Evolutionary conservation across 768 basidiomycete genomes (phyloP).

Genomic region (Hygrocybe coccinea): DNA sequence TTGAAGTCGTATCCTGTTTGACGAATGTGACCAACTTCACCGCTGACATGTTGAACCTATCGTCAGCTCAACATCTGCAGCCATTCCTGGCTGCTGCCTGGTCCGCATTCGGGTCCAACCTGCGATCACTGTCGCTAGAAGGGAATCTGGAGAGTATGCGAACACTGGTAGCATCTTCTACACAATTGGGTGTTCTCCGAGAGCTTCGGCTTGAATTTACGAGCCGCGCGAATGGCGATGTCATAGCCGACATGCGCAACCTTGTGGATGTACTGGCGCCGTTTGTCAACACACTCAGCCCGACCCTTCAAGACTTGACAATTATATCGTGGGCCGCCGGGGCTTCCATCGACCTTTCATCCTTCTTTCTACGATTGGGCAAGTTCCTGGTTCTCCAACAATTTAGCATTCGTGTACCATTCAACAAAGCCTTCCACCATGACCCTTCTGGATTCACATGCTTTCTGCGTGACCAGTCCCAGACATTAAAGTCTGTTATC

Average conservation of each 20-base stretch:
- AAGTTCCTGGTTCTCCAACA: slow-evolving; percentile 30
- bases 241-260: slow-evolving; percentile 18
- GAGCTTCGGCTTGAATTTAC: slow-evolving; percentile 39
- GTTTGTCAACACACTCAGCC: slow-evolving; percentile 35
- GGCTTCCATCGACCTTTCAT: slow-evolving; percentile 38
- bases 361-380: slow-evolving; percentile 32
- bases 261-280: slow-evolving; percentile 34
- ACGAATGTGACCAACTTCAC: slow-evolving; percentile 31
- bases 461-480: slow-evolving; percentile 28
- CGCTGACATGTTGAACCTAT: slow-evolving; percentile 40
- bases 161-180: slow-evolving; percentile 30
- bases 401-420: slow-evolving; percentile 37
- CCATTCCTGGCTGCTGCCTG: slow-evolving; percentile 36
- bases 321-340: slow-evolving; percentile 39
- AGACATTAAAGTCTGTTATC: slow-evolving; percentile 20
- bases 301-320: slow-evolving; percentile 32
- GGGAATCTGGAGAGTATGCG: slow-evolving; percentile 36
- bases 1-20: slow-evolving; percentile 29
- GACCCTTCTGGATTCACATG: slow-evolving; percentile 35
- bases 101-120: slow-evolving; percentile 35
- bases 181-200: slow-evolving; percentile 28
- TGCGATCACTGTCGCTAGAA: slow-evolving; percentile 33
- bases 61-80: slow-evolving; percentile 25
- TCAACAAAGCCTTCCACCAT: slow-evolving; percentile 33
- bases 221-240: slow-evolving; percentile 17